Evolutionary conservation across 441 rosid species (phyloP), one percentile per base, ranked within the genome.

Genomic region (Populus trichocarpa): DNA sequence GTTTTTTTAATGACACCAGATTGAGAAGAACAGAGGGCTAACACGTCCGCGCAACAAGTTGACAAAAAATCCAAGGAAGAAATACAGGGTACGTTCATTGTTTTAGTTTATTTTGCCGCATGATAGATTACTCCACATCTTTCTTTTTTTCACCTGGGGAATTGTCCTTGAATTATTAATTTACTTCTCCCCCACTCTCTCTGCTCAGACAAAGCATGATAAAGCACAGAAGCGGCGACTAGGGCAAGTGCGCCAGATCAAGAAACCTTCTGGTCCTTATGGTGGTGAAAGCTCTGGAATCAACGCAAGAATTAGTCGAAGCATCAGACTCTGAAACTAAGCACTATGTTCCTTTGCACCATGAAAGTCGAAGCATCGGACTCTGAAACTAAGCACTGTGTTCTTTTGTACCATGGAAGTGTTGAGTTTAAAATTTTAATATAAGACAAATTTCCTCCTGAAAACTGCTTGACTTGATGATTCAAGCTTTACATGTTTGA

Each of bases 241-340:
- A 82, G 99, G 99, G 70, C 97, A 90, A 77, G 94, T 33, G 36
- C 36, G 36, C 36, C 36, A 33, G 36, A 33, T 33, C 36, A 33
- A 33, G 36, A 33, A 83, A 85, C 90, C 86, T 23, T 8, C 42
- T 0, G 95, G 93, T 65, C 80, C 88, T 42, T 91, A 94, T 26
- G 90, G 89, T 22, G 99, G 98, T 65, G 98, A 96, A 80, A 4
- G 79, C 18, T 35, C 91, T 8, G 99, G 97, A 73, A 96, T 96
- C 81, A 93, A 96, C 72, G 78, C 88, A 8, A 81, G 88, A 73
- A 85, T 88, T 80, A 96, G 98, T 83, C 73, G 90, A 72, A 91
- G 97, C 76, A 33, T 86, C 75, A 85, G 96, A 79, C 83, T 94
- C 88, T 85, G 88, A 84, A 76, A 32, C 79, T 85, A 72, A 75